Percentiles rank a stretch among this genome's conserved stretches.
These are phyloP conservation scores for Hanseniaspora valbyensis DNA, from an alignment of 805 yeast species.

Conservation along the genomic window DNA sequence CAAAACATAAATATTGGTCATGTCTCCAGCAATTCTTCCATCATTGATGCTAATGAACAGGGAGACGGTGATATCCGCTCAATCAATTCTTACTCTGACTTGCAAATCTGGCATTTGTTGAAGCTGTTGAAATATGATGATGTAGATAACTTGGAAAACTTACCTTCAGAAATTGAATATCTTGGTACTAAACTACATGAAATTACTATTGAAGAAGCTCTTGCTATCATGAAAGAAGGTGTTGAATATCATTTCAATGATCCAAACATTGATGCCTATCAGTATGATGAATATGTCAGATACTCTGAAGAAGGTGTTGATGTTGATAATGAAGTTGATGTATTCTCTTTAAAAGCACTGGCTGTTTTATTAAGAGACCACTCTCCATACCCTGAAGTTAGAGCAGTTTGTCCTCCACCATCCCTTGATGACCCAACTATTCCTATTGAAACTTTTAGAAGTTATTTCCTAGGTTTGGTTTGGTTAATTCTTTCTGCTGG, in stretches of 20 bases:
- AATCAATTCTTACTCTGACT: slow-evolving; percentile 14
- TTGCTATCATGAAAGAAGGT: slow-evolving; percentile 33
- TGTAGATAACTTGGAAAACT: slow-evolving; percentile 19
- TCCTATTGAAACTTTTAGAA: slow-evolving; percentile 41
- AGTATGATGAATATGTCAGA: slow-evolving; percentile 29
- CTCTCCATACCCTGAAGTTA: slow-evolving; percentile 57
- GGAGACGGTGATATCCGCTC: no score
- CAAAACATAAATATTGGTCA: no score
- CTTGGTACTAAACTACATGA: slow-evolving; percentile 34
- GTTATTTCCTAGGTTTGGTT: slow-evolving; percentile 30
- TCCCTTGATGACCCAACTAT: slow-evolving; percentile 35
- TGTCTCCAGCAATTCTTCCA: no score
- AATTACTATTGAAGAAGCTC: slow-evolving; percentile 32
- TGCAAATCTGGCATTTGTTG: slow-evolving; percentile 14
- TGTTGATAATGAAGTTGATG: slow-evolving; percentile 20
- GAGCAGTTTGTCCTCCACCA: slow-evolving; percentile 42
- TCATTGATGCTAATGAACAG: no score
- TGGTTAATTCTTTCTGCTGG: slow-evolving; percentile 46
- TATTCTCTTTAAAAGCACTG: slow-evolving; percentile 23
- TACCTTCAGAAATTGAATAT: slow-evolving; percentile 25
- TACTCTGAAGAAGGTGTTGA: slow-evolving; percentile 25
- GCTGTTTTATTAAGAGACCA: slow-evolving; percentile 34
- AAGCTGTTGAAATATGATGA: slow-evolving; percentile 14
- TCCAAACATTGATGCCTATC: slow-evolving; percentile 35
- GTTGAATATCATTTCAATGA: slow-evolving; percentile 37